phyloP scores from a whole-genome alignment of 148 eudicot genomes.

The Heliamphora exappendiculata region DNA sequence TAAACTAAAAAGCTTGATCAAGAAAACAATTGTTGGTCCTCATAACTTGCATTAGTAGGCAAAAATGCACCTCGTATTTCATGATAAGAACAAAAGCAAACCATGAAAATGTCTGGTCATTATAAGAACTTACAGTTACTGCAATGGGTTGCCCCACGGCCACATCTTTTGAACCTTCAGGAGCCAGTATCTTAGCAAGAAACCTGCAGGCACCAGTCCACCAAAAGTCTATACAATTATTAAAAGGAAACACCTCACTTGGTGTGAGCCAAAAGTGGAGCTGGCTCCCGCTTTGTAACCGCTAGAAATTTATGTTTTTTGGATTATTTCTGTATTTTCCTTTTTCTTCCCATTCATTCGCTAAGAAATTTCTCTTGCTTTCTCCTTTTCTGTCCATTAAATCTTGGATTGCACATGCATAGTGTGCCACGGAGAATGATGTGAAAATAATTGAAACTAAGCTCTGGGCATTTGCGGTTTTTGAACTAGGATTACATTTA shows the following conservation, averaged over 20 bases:
- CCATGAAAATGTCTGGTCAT: constrained; percentile 1
- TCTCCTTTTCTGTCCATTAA: too few relatives aligned
- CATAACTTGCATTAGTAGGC: not conserved
- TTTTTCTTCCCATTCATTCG: too few relatives aligned
- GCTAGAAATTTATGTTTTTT: too few relatives aligned
- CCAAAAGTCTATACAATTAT: not conserved
- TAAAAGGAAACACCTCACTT: too few relatives aligned
- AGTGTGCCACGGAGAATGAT: too few relatives aligned
- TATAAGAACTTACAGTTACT: constrained; percentile 57
- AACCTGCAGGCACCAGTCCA: constrained; percentile 36
- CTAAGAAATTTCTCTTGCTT: too few relatives aligned
- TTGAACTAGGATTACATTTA: not conserved
- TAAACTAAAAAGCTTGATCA: not conserved
- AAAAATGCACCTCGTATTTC: not conserved
- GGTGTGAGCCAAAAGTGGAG: too few relatives aligned
- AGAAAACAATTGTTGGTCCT: not conserved
- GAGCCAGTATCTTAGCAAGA: constrained; percentile 79
- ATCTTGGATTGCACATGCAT: too few relatives aligned
- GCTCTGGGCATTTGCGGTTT: too few relatives aligned
- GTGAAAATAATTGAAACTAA: too few relatives aligned
- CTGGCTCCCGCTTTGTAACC: too few relatives aligned
- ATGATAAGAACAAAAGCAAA: not conserved
- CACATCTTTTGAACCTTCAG: constrained; percentile 83
- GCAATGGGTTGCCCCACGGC: constrained; percentile 86
- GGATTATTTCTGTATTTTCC: too few relatives aligned